These are phyloP conservation scores for Akebia trifoliata DNA, from an alignment of 164 flowering plant genomes.

Conservation along the genomic window DNA sequence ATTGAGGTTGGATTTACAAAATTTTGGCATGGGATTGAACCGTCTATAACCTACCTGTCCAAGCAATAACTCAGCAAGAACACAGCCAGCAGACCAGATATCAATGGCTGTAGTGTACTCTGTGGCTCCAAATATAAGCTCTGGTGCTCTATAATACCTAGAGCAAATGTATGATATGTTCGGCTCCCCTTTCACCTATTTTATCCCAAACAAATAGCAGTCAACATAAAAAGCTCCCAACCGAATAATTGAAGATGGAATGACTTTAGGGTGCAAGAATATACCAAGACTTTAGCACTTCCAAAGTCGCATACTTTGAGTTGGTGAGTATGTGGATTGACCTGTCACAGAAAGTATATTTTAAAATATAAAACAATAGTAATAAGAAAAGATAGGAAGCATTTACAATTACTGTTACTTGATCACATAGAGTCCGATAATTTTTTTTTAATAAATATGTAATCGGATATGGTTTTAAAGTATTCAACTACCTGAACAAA, in stretches of 20 bases:
- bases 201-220: background rate
- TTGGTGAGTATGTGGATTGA: constrained; percentile 63
- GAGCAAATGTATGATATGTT: too few species aligned
- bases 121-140: too few species aligned
- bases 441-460: too few species aligned
- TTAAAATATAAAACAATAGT: background rate
- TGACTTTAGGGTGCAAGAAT: constrained; percentile 5
- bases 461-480: too few species aligned
- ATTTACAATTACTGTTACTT: too few species aligned
- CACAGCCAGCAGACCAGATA: constrained; percentile 68
- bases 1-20: background rate
- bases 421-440: too few species aligned
- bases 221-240: background rate
- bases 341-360: constrained; percentile 26
- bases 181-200: constrained; percentile 69
- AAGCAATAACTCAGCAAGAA: constrained; percentile 56
- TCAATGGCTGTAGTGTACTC: constrained; percentile 67
- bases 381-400: too few species aligned
- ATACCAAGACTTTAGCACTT: constrained; percentile 69
- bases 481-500: too few species aligned
- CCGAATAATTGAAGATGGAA: background rate
- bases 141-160: too few species aligned
- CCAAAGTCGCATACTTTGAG: constrained; percentile 44
- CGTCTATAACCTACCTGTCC: constrained; percentile 62
- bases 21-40: background rate